These are phyloP conservation scores for Fraxinus ornus DNA, from an alignment of 305 asterid species.

Conservation along the genomic window DNA sequence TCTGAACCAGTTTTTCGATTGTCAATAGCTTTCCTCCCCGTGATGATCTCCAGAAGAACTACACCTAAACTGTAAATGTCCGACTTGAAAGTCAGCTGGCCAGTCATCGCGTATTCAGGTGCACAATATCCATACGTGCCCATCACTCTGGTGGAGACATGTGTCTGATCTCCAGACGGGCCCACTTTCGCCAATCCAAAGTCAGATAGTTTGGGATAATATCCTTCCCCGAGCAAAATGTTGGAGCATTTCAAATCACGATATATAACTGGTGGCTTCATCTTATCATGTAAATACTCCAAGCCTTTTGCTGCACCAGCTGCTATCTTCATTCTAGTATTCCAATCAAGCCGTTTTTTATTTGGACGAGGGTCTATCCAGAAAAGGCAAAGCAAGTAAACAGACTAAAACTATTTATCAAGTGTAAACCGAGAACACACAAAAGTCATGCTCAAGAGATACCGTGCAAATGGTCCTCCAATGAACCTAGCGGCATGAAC, in stretches of 20 bases:
- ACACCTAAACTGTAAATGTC: conserved; percentile 63
- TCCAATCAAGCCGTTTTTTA: conserved; percentile 45
- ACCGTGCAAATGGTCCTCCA: conserved; percentile 52
- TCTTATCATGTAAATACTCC: conserved; percentile 53
- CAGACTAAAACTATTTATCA: not conserved
- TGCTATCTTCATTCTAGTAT: conserved; percentile 53
- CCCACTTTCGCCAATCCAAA: conserved; percentile 65
- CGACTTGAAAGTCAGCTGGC: conserved; percentile 62
- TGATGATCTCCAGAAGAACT: conserved; percentile 53
- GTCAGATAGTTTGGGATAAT: conserved; percentile 53
- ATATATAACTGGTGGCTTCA: conserved; percentile 55
- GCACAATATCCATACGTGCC: conserved; percentile 73
- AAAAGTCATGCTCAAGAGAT: not conserved
- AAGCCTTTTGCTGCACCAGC: conserved; percentile 60
- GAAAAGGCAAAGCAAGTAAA: not conserved
- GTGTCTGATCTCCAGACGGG: conserved; percentile 53
- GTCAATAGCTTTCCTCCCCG: conserved; percentile 59
- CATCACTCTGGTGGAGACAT: conserved; percentile 68
- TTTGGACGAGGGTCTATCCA: conserved; percentile 28
- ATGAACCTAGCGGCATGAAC: conserved; percentile 50
- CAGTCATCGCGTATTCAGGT: conserved; percentile 62
- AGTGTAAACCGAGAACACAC: not conserved
- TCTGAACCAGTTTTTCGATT: conserved; percentile 28
- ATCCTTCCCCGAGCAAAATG: conserved; percentile 58
- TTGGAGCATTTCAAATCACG: conserved; percentile 66